Evolutionary conservation across 805 yeast genomes (phyloP).

Genomic region (Tetrapisispora phaffii): DNA sequence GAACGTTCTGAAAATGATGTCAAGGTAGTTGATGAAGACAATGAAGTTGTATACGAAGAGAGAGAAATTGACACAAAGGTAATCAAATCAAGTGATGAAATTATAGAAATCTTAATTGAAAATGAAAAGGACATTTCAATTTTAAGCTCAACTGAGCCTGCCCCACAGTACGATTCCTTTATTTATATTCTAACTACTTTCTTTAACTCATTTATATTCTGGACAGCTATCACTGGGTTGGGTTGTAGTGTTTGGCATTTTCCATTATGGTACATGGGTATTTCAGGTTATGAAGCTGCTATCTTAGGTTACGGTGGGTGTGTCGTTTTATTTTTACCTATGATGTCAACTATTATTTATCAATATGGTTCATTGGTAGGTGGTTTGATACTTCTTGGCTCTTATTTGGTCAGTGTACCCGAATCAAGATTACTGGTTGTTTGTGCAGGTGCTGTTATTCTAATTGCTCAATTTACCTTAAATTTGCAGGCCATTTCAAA

Average conservation of each 20-base stretch:
- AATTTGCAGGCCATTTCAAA: constrained; percentile 39
- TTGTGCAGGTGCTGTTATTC: constrained; percentile 58
- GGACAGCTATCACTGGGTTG: constrained; percentile 76
- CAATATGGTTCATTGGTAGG: constrained; percentile 34
- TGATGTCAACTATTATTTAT: constrained; percentile 19
- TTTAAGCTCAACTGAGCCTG: constrained; percentile 6
- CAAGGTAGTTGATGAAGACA: constrained; percentile 4
- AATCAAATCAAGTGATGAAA: constrained; percentile 9
- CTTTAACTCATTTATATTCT: constrained; percentile 66
- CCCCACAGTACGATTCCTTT: constrained; percentile 17
- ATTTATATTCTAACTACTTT: constrained; percentile 31
- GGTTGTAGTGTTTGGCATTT: constrained; percentile 91
- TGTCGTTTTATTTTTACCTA: constrained; percentile 39
- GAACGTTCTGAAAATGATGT: constrained; percentile 1
- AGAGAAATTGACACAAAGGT: background rate
- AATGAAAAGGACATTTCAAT: constrained; percentile 16
- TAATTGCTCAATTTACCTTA: constrained; percentile 46
- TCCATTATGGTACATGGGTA: constrained; percentile 97
- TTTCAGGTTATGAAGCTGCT: constrained; percentile 84
- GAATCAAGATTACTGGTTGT: constrained; percentile 55
- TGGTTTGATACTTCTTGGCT: constrained; percentile 61
- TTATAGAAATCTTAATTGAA: constrained; percentile 16
- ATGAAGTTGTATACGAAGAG: background rate
- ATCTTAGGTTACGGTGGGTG: constrained; percentile 53
- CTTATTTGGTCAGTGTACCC: constrained; percentile 62